Evolutionary conservation across 2,329 filamentous ascomycete species (phyloP).

Genomic region (Stemphylium beticola): DNA sequence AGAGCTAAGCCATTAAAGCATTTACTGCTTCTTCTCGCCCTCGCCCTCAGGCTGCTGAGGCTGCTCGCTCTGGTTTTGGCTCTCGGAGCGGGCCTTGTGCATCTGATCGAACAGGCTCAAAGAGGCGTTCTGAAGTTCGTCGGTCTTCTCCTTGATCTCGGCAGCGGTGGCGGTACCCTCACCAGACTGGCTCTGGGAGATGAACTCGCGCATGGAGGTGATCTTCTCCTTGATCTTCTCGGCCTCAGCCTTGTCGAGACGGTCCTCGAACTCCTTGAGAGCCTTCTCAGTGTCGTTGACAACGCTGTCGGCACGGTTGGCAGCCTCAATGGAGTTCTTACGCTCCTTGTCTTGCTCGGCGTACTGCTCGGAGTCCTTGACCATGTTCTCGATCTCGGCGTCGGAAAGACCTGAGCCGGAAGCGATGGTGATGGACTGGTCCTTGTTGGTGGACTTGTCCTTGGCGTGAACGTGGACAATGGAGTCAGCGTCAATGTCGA

Average conservation of each 20-base stretch:
- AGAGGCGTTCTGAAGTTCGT: conserved; percentile 94
- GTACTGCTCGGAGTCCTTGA: conserved; percentile 96
- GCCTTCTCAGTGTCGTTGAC: conserved; percentile 98
- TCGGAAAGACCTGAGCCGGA: conserved; percentile 97
- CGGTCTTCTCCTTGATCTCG: conserved; percentile 98
- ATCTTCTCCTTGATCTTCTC: conserved; percentile 96
- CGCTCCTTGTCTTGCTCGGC: conserved; percentile 95
- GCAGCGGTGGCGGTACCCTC: conserved; percentile 85
- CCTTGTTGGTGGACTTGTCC: conserved; percentile 99
- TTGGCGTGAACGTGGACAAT: conserved; percentile 98
- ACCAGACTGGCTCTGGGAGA: conserved; percentile 92
- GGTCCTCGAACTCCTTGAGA: conserved; percentile 94
- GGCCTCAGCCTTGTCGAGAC: conserved; percentile 94
- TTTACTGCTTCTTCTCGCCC: conserved; percentile 75
- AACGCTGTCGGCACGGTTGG: conserved; percentile 96
- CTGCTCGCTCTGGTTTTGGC: conserved; percentile 52
- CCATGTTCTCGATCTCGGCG: conserved; percentile 94
- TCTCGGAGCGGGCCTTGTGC: conserved; percentile 89
- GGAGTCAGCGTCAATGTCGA: conserved; percentile 97
- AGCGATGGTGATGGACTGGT: conserved; percentile 98
- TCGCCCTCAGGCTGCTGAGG: conserved; percentile 58
- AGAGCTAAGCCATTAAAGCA: conserved; percentile 24
- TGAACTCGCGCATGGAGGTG: conserved; percentile 79
- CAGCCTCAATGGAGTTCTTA: conserved; percentile 91
- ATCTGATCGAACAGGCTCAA: conserved; percentile 99